A percentile compares a stretch with the other conserved stretches of the same genome.
Evolutionary conservation across 1,139 yeast genomes (phyloP).

Genomic region (Taphrina flavorubra): DNA sequence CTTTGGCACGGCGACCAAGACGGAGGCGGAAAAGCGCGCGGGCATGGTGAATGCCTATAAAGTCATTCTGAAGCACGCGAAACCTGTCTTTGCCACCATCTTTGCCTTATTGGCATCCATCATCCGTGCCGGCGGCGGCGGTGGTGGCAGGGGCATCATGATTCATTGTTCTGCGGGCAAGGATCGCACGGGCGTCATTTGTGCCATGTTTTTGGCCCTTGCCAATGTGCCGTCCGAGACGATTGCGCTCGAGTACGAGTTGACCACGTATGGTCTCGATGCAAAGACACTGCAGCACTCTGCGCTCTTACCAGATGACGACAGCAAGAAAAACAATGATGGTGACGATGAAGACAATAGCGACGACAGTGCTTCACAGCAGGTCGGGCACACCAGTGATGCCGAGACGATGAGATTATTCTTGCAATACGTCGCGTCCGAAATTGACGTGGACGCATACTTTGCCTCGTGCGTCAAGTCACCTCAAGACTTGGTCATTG

Average conservation of each 20-base stretch:
- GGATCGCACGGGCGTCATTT: conserved; percentile 79
- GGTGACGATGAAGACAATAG: not conserved
- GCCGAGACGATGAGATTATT: conserved; percentile 70
- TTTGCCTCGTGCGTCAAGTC: conserved; percentile 14
- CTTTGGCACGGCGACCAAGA: conserved; percentile 50
- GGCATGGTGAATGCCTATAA: conserved; percentile 68
- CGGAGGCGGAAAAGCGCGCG: conserved; percentile 62
- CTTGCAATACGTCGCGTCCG: not conserved
- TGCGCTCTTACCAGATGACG: conserved; percentile 17
- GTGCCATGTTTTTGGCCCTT: conserved; percentile 68
- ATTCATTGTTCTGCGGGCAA: conserved; percentile 64
- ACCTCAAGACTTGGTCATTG: not conserved
- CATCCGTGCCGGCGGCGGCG: not conserved
- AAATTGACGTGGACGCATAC: conserved; percentile 13
- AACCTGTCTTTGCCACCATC: conserved; percentile 18
- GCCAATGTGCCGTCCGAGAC: conserved; percentile 70
- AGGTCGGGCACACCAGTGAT: conserved; percentile 53
- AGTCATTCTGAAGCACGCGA: conserved; percentile 38
- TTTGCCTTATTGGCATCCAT: conserved; percentile 8
- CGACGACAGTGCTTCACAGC: conserved; percentile 3
- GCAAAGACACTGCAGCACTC: conserved; percentile 45
- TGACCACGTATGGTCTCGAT: conserved; percentile 69
- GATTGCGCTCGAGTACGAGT: conserved; percentile 73
- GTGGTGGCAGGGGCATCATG: conserved; percentile 18
- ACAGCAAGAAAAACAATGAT: not conserved